A percentile compares a stretch with the other conserved stretches of the same genome.
These are phyloP conservation scores for Nicotiana noctiflora DNA, from an alignment of 257 asterid genomes.

Conservation along the genomic window DNA sequence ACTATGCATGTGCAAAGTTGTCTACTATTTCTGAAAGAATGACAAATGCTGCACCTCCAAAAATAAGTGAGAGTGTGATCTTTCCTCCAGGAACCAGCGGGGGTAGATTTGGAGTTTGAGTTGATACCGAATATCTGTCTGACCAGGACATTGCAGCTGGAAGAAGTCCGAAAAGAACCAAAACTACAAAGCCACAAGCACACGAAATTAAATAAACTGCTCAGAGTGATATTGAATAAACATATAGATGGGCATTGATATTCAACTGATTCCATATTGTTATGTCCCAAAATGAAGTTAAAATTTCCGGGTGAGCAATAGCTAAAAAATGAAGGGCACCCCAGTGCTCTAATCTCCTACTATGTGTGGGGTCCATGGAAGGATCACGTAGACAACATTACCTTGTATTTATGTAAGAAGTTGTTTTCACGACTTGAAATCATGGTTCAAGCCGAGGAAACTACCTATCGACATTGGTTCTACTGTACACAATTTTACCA, in stretches of 20 bases:
- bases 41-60: constrained; percentile 63
- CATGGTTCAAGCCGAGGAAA: no score
- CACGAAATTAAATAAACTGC: background rate
- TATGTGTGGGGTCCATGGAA: background rate
- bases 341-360: background rate
- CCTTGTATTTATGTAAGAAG: background rate
- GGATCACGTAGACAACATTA: background rate
- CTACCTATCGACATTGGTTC: no score
- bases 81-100: constrained; percentile 76
- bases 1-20: constrained; percentile 35
- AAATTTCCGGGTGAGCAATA: background rate
- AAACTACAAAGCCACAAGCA: constrained; percentile 31
- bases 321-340: background rate
- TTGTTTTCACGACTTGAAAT: background rate
- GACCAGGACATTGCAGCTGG: constrained; percentile 97
- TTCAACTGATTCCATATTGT: background rate
- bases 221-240: background rate
- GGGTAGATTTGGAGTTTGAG: constrained; percentile 30
- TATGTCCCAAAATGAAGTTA: background rate
- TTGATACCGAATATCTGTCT: constrained; percentile 45
- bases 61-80: constrained; percentile 58
- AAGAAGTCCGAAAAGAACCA: constrained; percentile 76
- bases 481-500: background rate
- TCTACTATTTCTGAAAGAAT: constrained; percentile 54
- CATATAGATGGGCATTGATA: background rate